Conservation (phyloP, 345 rosid species). For the Toxicodendron radicans region DNA sequence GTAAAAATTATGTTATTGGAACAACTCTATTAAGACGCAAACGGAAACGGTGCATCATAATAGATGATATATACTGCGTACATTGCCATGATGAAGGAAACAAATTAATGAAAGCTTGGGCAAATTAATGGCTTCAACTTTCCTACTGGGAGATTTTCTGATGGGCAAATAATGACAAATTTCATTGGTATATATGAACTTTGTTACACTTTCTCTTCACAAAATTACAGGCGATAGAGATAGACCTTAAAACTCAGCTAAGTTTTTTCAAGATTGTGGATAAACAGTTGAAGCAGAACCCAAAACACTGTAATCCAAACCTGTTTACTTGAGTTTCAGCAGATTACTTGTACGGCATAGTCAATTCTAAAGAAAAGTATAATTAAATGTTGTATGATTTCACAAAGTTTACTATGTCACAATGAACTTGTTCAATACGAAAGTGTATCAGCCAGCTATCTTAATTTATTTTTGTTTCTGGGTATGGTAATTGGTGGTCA, state of each 20-base stretch:
- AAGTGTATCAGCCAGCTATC: background rate
- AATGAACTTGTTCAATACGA: background rate
- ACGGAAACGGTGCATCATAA: too few relatives aligned
- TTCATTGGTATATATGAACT: background rate
- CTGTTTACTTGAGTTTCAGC: constrained; percentile 31
- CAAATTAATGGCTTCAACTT: background rate
- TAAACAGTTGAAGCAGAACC: constrained; percentile 25
- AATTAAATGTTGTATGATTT: background rate
- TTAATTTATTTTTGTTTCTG: too few relatives aligned
- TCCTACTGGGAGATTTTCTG: too few relatives aligned
- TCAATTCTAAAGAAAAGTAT: background rate
- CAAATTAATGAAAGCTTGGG: too few relatives aligned
- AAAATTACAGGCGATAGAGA: constrained; percentile 31
- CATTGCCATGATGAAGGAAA: too few relatives aligned
- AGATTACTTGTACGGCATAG: background rate
- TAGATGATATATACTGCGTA: too few relatives aligned
- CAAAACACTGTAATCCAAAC: constrained; percentile 30
- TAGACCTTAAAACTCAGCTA: constrained; percentile 35
- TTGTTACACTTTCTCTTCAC: background rate
- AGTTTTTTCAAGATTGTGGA: constrained; percentile 35
- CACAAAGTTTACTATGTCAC: background rate
- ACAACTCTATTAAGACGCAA: too few relatives aligned
- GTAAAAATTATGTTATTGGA: too few relatives aligned
- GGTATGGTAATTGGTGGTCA: too few relatives aligned
- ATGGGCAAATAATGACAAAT: background rate